Base-by-base conservation (phyloP, 129 eudicot genomes). In the Pittosporum tobira region DNA sequence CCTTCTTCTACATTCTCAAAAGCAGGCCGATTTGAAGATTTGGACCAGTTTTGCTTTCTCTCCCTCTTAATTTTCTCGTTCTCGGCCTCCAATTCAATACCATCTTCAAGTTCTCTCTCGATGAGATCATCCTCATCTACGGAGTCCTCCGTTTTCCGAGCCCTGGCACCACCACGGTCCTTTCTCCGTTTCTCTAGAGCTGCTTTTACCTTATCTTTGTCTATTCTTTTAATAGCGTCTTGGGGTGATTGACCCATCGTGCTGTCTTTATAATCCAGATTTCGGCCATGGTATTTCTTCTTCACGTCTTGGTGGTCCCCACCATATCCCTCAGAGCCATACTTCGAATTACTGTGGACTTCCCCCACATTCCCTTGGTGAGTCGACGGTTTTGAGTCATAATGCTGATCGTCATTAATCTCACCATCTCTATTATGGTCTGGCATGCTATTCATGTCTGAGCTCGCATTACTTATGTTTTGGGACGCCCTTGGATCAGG, bases 121-220 rank as follows among this genome's bases (percentile, higher is more conserved):
- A 91, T 88, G 18, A 82, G 73, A 68, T 81, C 95, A 47, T 77
- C 88, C 16, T 91, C 99, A 59, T 91, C 99, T 83, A 83, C 60
- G 50, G 71, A 59, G 60, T 87, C 90, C 7, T 87, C 90, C 7
- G 71, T 72, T 67, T 73, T 83, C 6, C 76, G 87, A 45, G 82
- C 57, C 45, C 75, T 75, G n/a, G 84, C 94, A 15, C 81, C 94
- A 15, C 81, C 81, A 21, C 82, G 81, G n/a, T 88, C 74, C 71
- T 91, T 91, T 61, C 67, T 80, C 44, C 84, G 65, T 59, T 85
- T 85, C 75, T 81, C 95, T 22, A 79, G 62, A 30, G 88, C 83
- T 22, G 94, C 96, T 68, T 83, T 91, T 25, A 91, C 76, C 69
- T 87, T 91, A 72, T 87, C 88, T 54, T 64, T 79, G 66, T 86